These are phyloP conservation scores for Chaetomiaceae sp. DNA, from an alignment of 2,329 filamentous ascomycete species.

Conservation along the genomic window DNA sequence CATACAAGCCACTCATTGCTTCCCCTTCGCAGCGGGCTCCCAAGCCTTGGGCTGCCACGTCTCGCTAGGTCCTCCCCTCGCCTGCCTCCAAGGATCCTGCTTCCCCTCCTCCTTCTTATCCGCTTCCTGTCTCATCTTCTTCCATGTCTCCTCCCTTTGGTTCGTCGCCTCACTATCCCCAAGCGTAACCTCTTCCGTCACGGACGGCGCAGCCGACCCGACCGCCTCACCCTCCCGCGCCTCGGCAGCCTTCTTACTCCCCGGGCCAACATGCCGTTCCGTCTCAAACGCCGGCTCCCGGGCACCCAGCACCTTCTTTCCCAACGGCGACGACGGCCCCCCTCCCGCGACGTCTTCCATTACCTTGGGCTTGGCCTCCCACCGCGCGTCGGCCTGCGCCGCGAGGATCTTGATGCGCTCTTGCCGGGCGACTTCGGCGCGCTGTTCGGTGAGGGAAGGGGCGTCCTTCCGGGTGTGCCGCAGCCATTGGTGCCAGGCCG, in stretches of 20 bases:
- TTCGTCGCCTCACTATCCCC: slow-evolving; percentile 12
- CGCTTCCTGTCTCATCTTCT: slow-evolving; percentile 20
- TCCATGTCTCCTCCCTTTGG: slow-evolving; percentile 19
- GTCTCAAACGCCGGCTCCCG: slow-evolving; percentile 6
- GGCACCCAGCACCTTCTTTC: slow-evolving; percentile 16
- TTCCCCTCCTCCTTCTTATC: slow-evolving; percentile 5
- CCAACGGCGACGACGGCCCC: slow-evolving; percentile 26
- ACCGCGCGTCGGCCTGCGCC: slow-evolving; percentile 58
- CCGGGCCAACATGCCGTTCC: neutral
- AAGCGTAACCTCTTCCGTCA: neutral
- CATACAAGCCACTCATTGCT: no score
- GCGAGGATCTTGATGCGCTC: slow-evolving; percentile 52
- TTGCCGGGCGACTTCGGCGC: slow-evolving; percentile 49
- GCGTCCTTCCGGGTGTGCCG: slow-evolving; percentile 53
- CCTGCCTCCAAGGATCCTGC: slow-evolving; percentile 56
- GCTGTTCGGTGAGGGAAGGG: slow-evolving; percentile 55
- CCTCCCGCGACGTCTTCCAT: slow-evolving; percentile 21
- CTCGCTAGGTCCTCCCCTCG: slow-evolving; percentile 53
- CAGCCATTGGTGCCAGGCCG: slow-evolving; percentile 67
- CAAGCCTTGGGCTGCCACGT: slow-evolving; percentile 65
- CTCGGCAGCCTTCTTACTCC: neutral
- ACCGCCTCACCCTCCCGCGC: neutral
- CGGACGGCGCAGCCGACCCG: neutral
- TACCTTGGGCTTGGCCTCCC: slow-evolving; percentile 52
- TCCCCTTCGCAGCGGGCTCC: slow-evolving; percentile 34